These are phyloP conservation scores for Azolla pinnata DNA, from an alignment of 75 land plant genomes.

Conservation along the genomic window DNA sequence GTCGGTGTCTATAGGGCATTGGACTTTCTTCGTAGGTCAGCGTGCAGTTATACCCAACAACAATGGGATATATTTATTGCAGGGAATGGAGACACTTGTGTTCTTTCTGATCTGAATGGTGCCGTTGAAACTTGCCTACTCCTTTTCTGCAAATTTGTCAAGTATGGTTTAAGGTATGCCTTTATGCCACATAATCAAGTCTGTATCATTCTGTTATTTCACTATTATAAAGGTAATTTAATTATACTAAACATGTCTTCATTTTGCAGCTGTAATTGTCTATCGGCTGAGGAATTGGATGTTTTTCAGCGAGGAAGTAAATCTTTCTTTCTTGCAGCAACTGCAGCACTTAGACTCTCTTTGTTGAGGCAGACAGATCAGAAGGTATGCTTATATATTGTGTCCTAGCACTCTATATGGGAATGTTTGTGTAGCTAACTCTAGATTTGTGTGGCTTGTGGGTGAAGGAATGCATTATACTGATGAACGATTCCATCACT, in stretches of 20 bases:
- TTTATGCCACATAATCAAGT: background rate
- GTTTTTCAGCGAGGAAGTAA: slow-evolving; percentile 1
- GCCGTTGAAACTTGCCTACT: background rate
- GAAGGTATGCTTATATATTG: no score
- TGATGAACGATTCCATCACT: background rate
- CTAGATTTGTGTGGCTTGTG: no score
- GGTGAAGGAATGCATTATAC: background rate
- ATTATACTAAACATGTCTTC: no score
- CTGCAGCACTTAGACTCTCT: slow-evolving; percentile 9
- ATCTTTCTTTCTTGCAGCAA: background rate
- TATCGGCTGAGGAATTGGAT: slow-evolving; percentile 1
- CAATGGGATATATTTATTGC: slow-evolving; percentile 18
- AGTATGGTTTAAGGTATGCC: background rate
- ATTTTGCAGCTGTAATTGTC: background rate
- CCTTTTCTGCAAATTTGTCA: background rate
- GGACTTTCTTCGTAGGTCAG: slow-evolving; percentile 16
- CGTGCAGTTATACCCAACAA: slow-evolving; percentile 16
- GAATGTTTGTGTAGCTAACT: no score
- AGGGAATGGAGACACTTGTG: background rate
- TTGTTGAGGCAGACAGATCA: slow-evolving; percentile 3
- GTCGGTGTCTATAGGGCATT: slow-evolving; percentile 13
- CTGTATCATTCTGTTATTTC: background rate
- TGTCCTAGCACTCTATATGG: no score
- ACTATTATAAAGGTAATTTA: background rate
- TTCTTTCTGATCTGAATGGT: background rate